A percentile compares a stretch with the other conserved stretches of the same genome.
Evolutionary conservation across 2,329 filamentous ascomycete genomes (phyloP).

Genomic region (Phoma sp.): DNA sequence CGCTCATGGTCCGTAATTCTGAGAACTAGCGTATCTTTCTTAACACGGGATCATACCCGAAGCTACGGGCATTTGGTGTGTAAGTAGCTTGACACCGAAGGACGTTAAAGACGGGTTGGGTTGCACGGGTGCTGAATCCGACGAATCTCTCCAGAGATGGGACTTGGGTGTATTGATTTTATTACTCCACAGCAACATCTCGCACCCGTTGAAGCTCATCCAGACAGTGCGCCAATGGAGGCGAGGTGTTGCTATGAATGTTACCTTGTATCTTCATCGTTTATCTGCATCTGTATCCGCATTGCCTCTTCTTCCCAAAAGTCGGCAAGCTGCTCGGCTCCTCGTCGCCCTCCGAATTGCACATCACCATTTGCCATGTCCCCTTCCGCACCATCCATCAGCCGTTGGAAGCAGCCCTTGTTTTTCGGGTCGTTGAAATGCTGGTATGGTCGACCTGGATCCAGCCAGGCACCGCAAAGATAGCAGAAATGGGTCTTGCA

Average conservation of each 20-base stretch:
- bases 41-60: too few species aligned
- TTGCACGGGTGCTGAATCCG: too few species aligned
- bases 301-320: conserved; percentile 47
- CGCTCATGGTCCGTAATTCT: too few species aligned
- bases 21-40: too few species aligned
- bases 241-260: neutral
- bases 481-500: conserved; percentile 96
- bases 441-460: conserved; percentile 78
- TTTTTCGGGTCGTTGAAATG: conserved; percentile 81
- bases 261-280: conserved; percentile 38
- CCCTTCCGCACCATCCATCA: conserved; percentile 89
- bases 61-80: too few species aligned
- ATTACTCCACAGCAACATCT: neutral
- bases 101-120: too few species aligned
- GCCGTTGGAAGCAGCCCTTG: conserved; percentile 74
- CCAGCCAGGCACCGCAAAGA: conserved; percentile 86
- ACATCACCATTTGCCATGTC: conserved; percentile 61
- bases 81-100: too few species aligned
- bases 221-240: neutral
- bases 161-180: too few species aligned
- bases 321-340: conserved; percentile 52
- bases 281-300: conserved; percentile 45
- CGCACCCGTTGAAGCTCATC: neutral
- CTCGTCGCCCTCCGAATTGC: conserved; percentile 51
- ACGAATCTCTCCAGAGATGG: too few species aligned